These are phyloP conservation scores for Raphanus raphanistrum DNA, from an alignment of 345 rosid species.

Conservation along the genomic window DNA sequence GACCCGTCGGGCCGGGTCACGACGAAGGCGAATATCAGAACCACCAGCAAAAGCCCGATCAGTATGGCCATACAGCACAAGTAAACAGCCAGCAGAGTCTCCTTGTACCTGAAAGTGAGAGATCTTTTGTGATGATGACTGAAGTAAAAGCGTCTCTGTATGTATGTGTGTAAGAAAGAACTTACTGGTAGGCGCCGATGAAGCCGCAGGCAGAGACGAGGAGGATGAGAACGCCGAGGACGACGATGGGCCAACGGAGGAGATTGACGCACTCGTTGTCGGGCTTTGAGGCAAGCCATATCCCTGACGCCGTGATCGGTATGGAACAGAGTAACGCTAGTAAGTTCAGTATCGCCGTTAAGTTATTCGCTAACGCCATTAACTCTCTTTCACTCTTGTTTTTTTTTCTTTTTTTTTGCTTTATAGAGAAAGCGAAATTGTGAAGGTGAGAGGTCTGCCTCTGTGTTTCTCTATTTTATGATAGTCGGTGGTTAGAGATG, in stretches of 20 bases:
- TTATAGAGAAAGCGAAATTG: constrained; percentile 5
- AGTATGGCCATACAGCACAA: constrained; percentile 89
- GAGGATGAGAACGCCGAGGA: constrained; percentile 78
- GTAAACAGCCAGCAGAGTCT: constrained; percentile 77
- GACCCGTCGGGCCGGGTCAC: constrained; percentile 82
- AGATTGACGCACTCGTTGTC: constrained; percentile 77
- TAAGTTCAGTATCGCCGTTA: constrained; percentile 82
- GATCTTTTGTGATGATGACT: background rate
- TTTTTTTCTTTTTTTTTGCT: background rate
- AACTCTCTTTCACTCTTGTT: background rate
- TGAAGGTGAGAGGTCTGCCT: constrained; percentile 24
- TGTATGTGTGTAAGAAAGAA: background rate
- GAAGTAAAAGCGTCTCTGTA: background rate
- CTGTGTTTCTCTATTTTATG: background rate
- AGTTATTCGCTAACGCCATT: constrained; percentile 88
- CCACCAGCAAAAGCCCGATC: constrained; percentile 59
- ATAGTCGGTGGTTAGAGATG: constrained; percentile 33
- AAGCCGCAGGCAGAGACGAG: constrained; percentile 81
- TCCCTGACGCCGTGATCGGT: constrained; percentile 84
- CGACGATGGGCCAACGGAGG: constrained; percentile 81
- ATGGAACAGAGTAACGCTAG: constrained; percentile 82
- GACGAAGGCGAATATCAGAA: constrained; percentile 75
- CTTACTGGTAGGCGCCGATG: constrained; percentile 72
- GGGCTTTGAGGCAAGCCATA: constrained; percentile 84
- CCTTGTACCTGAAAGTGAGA: constrained; percentile 48